These are phyloP conservation scores for Penicillium mononematosum DNA, from an alignment of 495 filamentous ascomycete genomes.

Conservation along the genomic window DNA sequence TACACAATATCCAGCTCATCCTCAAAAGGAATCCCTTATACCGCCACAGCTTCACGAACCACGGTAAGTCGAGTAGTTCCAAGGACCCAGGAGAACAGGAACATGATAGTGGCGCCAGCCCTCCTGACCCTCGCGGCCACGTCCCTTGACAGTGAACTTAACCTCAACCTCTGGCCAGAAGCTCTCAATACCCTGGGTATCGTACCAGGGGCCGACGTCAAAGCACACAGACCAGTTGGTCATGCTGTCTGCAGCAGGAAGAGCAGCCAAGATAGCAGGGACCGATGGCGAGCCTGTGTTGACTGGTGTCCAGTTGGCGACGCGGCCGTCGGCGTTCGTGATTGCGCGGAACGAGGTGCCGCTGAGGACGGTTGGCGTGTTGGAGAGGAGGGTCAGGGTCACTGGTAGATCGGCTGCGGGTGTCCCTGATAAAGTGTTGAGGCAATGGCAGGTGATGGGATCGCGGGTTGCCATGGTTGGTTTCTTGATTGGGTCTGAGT, in stretches of 20 bases:
- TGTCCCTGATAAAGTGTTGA: conserved; percentile 65
- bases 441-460: conserved; percentile 74
- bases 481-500: conserved; percentile 23
- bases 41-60: conserved; percentile 48
- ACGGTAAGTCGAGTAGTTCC: conserved; percentile 90
- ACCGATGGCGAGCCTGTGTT: conserved; percentile 45
- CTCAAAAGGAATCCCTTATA: background rate
- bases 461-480: conserved; percentile 52
- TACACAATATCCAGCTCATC: background rate
- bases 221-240: conserved; percentile 73
- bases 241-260: conserved; percentile 40
- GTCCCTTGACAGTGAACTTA: conserved; percentile 68
- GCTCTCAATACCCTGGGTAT: conserved; percentile 62
- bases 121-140: conserved; percentile 55
- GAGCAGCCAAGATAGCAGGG: conserved; percentile 48
- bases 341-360: conserved; percentile 56
- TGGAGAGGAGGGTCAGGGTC: conserved; percentile 50
- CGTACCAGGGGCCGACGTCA: conserved; percentile 75
- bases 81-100: conserved; percentile 83
- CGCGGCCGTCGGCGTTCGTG: conserved; percentile 85
- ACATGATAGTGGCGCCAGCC: conserved; percentile 85
- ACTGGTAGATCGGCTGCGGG: conserved; percentile 59
- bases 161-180: conserved; percentile 94
- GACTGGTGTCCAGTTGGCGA: conserved; percentile 70
- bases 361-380: conserved; percentile 28